A percentile compares a stretch with the other conserved stretches of the same genome.
phyloP scores from a whole-genome alignment of 2,329 filamentous ascomycete genomes.

The Paecilomyces sp. region DNA sequence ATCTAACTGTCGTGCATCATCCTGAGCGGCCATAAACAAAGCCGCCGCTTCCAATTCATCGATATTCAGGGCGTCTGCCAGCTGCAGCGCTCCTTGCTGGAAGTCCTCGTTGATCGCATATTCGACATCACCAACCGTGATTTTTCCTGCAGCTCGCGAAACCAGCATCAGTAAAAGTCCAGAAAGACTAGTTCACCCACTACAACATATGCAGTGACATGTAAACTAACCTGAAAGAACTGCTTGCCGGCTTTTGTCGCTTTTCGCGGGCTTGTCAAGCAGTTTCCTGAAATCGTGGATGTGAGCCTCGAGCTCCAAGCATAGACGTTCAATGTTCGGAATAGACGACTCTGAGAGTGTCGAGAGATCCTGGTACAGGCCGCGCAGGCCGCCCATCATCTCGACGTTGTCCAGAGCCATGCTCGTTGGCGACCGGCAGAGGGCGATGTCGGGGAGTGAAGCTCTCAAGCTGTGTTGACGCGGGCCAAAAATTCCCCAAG shows the following conservation, averaged over 20 bases:
- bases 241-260: slow-evolving; percentile 64
- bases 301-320: slow-evolving; percentile 58
- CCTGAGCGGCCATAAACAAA: slow-evolving; percentile 66
- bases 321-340: slow-evolving; percentile 62
- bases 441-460: slow-evolving; percentile 16
- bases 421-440: slow-evolving; percentile 11
- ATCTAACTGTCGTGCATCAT: slow-evolving; percentile 61
- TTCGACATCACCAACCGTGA: slow-evolving; percentile 64
- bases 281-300: slow-evolving; percentile 62
- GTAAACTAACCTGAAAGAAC: slow-evolving; percentile 57
- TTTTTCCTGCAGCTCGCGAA: slow-evolving; percentile 53
- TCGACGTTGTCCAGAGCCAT: slow-evolving; percentile 62
- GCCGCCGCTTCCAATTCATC: slow-evolving; percentile 81
- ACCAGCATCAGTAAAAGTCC: slow-evolving; percentile 1
- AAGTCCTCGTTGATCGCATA: slow-evolving; percentile 83
- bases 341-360: slow-evolving; percentile 66
- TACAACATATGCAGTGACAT: background rate
- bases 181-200: background rate
- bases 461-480: slow-evolving; percentile 19
- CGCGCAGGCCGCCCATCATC: slow-evolving; percentile 69
- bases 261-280: slow-evolving; percentile 68
- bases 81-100: slow-evolving; percentile 68
- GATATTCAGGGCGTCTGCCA: slow-evolving; percentile 82
- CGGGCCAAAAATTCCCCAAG: slow-evolving; percentile 19
- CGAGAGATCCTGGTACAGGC: slow-evolving; percentile 77